These are phyloP conservation scores for Stipa capillata DNA, from an alignment of 176 grass and related monocot genomes.

Conservation along the genomic window DNA sequence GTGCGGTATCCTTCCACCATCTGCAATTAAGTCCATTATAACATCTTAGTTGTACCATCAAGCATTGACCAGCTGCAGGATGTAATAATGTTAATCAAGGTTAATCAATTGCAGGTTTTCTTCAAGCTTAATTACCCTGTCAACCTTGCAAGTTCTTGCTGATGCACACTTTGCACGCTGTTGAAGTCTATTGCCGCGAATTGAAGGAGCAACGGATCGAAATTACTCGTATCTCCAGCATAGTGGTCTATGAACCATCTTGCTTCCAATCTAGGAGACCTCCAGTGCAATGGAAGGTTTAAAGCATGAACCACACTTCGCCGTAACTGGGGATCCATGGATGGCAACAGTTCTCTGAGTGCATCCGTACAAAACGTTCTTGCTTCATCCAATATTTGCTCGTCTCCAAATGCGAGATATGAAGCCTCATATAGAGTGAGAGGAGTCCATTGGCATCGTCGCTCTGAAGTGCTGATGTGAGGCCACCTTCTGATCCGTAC, in stretches of 20 bases:
- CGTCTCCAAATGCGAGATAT: constrained; percentile 7
- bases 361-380: neutral
- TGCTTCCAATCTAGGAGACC: constrained; percentile 3
- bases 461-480: neutral
- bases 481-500: neutral
- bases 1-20: constrained; percentile 1
- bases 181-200: constrained; percentile 26
- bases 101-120: neutral
- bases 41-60: neutral
- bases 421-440: constrained; percentile 20
- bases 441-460: neutral
- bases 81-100: neutral
- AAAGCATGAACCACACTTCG: neutral
- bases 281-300: neutral
- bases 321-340: neutral
- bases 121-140: neutral
- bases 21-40: neutral
- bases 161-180: constrained; percentile 2
- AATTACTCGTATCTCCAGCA: neutral
- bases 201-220: neutral
- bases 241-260: constrained; percentile 14
- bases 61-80: too few relatives aligned
- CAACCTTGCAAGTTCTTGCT: neutral
- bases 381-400: constrained; percentile 7
- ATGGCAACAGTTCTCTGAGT: neutral